Conservation (phyloP, 306 rosid genomes). For the Vicia sativa region DNA sequence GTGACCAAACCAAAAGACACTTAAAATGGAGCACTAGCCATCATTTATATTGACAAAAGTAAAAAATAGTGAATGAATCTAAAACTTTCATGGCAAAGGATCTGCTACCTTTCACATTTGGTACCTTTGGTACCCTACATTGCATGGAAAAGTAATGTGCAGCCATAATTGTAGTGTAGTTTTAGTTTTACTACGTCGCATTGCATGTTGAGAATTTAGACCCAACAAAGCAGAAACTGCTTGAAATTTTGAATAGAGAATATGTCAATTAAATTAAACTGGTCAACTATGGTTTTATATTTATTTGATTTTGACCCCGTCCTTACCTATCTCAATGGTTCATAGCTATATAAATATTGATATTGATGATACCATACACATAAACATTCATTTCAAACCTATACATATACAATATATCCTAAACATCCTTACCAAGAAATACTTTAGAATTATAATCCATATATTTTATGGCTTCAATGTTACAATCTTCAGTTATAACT, state of each 20-base stretch:
- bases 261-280: constrained; percentile 27
- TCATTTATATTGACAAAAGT: not conserved
- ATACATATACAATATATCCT: not conserved
- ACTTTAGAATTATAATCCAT: not conserved
- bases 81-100: no score
- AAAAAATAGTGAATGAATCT: no score
- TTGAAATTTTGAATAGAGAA: constrained; percentile 40
- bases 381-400: not conserved
- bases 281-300: constrained; percentile 32
- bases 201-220: constrained; percentile 19
- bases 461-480: constrained; percentile 48
- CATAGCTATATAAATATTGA: constrained; percentile 18
- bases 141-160: not conserved
- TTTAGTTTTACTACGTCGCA: constrained; percentile 38
- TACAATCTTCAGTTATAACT: constrained; percentile 32
- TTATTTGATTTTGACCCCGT: constrained; percentile 43
- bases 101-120: no score
- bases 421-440: not conserved
- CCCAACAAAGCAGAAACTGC: not conserved
- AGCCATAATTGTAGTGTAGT: not conserved
- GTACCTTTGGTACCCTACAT: no score
- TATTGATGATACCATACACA: not conserved
- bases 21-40: not conserved
- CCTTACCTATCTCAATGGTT: not conserved
- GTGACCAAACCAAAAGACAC: not conserved